phyloP scores from a whole-genome alignment of 108 stramenopile species.

The Pseudonitzschia delicatissima region DNA sequence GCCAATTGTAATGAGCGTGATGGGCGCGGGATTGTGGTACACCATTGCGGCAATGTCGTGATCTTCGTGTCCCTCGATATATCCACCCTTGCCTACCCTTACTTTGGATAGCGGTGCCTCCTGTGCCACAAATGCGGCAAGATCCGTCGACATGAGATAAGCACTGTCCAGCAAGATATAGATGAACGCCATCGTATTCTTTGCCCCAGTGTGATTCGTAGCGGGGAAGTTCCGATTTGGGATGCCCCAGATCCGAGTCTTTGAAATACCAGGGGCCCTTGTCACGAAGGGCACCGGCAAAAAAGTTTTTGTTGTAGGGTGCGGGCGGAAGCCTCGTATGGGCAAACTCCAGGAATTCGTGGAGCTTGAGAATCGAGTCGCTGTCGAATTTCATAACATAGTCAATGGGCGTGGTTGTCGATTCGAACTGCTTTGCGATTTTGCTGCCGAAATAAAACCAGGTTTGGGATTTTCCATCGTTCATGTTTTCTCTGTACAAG shows the following conservation, averaged over 20 bases:
- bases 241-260: background rate
- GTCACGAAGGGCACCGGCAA: slow-evolving; percentile 44
- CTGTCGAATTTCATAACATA: slow-evolving; percentile 49
- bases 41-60: slow-evolving; percentile 51
- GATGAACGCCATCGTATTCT: slow-evolving; percentile 40
- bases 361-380: slow-evolving; percentile 44
- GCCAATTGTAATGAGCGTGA: slow-evolving; percentile 27
- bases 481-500: slow-evolving; percentile 47
- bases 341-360: slow-evolving; percentile 44
- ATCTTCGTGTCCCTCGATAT: slow-evolving; percentile 50
- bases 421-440: slow-evolving; percentile 20
- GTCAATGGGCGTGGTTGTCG: slow-evolving; percentile 22
- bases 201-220: slow-evolving; percentile 28
- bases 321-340: slow-evolving; percentile 37
- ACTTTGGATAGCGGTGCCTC: slow-evolving; percentile 26
- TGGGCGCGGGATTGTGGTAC: slow-evolving; percentile 27
- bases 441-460: slow-evolving; percentile 40
- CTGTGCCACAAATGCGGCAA: slow-evolving; percentile 24
- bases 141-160: slow-evolving; percentile 37
- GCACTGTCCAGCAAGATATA: slow-evolving; percentile 51
- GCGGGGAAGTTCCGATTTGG: slow-evolving; percentile 11
- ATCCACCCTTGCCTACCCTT: slow-evolving; percentile 32
- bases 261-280: slow-evolving; percentile 44
- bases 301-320: slow-evolving; percentile 27
- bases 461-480: slow-evolving; percentile 48